A percentile compares a stretch with the other conserved stretches of the same genome.
phyloP scores from a whole-genome alignment of 257 asterid species.

The Jaltomata sinuosa region DNA sequence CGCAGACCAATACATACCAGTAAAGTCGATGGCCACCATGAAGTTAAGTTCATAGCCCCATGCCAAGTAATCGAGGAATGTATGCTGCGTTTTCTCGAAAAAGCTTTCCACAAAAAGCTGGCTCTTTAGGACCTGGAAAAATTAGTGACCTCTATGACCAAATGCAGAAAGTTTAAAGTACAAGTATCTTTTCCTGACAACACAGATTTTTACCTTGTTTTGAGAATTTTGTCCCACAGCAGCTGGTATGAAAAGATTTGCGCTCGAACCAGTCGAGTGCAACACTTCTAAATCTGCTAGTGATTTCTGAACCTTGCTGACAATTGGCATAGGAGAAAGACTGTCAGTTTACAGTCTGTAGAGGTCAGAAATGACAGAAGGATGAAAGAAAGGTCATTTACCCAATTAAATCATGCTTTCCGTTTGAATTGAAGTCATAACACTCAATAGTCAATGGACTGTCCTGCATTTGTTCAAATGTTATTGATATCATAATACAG shows the following conservation, averaged over 20 bases:
- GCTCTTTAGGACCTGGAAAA: conserved; percentile 67
- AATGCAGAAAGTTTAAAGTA: neutral
- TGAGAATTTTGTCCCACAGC: conserved; percentile 56
- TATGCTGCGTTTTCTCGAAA: conserved; percentile 62
- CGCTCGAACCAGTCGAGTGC: conserved; percentile 48
- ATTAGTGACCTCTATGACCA: neutral
- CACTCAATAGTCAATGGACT: conserved; percentile 86
- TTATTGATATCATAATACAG: neutral
- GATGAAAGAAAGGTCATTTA: conserved; percentile 25
- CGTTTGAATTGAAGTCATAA: conserved; percentile 77
- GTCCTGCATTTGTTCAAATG: conserved; percentile 63
- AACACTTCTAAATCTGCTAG: conserved; percentile 77
- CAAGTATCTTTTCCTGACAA: neutral
- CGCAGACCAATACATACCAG: conserved; percentile 41
- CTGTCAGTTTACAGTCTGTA: conserved; percentile 18
- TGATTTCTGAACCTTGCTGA: conserved; percentile 90
- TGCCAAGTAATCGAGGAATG: conserved; percentile 89
- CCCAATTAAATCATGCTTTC: conserved; percentile 93
- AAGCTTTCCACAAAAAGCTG: conserved; percentile 76
- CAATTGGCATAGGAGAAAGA: conserved; percentile 12
- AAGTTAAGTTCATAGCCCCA: conserved; percentile 93
- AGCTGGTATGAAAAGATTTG: conserved; percentile 46
- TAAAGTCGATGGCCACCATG: conserved; percentile 98
- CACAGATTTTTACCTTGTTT: conserved; percentile 47
- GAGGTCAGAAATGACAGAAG: conserved; percentile 3